Evolutionary conservation across 192 early-diverging fungal species (phyloP).

Genomic region (Coemansia sp.): DNA sequence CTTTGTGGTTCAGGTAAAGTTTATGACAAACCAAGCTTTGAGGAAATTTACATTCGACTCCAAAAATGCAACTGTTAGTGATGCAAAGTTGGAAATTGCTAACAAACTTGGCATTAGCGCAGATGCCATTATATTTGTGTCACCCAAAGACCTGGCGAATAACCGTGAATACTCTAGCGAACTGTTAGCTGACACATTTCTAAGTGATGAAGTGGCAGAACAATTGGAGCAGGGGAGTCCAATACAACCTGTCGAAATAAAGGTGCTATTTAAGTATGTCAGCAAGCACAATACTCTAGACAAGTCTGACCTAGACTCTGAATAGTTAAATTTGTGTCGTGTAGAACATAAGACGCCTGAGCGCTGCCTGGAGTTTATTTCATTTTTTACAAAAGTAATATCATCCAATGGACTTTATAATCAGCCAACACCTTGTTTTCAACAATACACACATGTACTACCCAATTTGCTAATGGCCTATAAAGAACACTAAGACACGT

Average conservation of each 20-base stretch:
- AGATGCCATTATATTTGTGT: background rate
- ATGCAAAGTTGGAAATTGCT: background rate
- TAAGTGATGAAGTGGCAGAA: background rate
- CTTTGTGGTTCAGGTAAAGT: background rate
- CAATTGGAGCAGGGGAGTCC: background rate
- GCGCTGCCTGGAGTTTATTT: no score
- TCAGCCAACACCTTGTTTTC: no score
- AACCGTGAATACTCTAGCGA: background rate
- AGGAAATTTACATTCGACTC: background rate
- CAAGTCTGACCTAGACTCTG: background rate
- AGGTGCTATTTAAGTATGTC: background rate
- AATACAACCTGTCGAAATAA: background rate
- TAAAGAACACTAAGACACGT: no score
- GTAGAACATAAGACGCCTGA: background rate
- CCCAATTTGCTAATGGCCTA: no score
- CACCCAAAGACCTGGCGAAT: background rate
- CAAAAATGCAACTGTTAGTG: background rate
- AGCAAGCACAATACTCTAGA: background rate
- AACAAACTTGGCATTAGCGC: background rate
- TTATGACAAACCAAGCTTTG: background rate
- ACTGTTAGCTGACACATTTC: background rate
- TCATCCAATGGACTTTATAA: no score
- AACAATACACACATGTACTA: no score
- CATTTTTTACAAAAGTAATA: no score
- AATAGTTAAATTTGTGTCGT: background rate